Percentiles rank a stretch among this genome's conserved stretches.
phyloP scores from a whole-genome alignment of 2,329 filamentous ascomycete species.

The Colletotrichum endophyticum region DNA sequence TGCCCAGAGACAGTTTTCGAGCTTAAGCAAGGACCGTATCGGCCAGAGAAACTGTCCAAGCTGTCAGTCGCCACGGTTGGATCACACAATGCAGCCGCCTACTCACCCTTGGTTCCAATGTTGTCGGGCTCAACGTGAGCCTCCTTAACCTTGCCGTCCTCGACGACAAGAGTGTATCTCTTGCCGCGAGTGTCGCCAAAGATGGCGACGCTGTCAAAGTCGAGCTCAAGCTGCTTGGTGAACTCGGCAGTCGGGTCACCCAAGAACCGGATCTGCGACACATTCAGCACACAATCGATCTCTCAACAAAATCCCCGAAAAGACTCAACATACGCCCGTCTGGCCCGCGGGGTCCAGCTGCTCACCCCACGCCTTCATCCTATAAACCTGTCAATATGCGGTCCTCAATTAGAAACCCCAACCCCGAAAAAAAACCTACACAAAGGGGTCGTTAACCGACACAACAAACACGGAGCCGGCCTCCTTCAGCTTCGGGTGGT shows the following conservation, averaged over 20 bases:
- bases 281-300: not conserved
- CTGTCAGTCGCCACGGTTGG: not conserved
- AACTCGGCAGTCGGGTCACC: slow-evolving; percentile 82
- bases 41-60: slow-evolving; percentile 50
- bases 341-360: slow-evolving; percentile 75
- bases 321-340: slow-evolving; percentile 69
- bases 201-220: slow-evolving; percentile 78
- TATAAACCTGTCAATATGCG: slow-evolving; percentile 37
- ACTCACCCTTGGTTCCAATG: slow-evolving; percentile 77
- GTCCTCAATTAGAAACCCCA: not conserved
- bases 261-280: slow-evolving; percentile 83
- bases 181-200: slow-evolving; percentile 86
- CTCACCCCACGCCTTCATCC: slow-evolving; percentile 89
- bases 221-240: slow-evolving; percentile 81
- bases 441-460: slow-evolving; percentile 92
- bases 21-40: slow-evolving; percentile 52
- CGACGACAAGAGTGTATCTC: slow-evolving; percentile 83
- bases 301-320: not conserved
- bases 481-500: slow-evolving; percentile 76
- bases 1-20: not conserved
- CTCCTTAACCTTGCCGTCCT: slow-evolving; percentile 84
- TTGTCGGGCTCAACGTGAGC: slow-evolving; percentile 88
- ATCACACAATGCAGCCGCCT: not conserved
- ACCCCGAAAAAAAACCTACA: slow-evolving; percentile 61
- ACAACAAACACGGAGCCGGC: slow-evolving; percentile 89